Evolutionary conservation across 140 eudicot species (phyloP).

Genomic region (Flaveria floridana): DNA sequence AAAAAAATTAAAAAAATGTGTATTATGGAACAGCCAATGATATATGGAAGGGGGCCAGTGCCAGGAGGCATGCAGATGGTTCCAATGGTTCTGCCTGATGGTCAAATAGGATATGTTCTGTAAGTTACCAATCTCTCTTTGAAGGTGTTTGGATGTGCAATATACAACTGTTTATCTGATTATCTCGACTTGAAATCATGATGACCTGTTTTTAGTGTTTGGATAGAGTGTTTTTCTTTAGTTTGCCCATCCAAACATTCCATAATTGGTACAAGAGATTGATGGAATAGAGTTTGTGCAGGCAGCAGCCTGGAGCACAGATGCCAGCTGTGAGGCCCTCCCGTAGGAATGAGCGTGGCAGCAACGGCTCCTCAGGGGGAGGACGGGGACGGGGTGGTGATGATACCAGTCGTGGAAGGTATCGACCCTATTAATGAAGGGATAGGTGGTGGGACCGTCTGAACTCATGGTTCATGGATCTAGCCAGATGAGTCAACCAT

Average conservation of each 20-base stretch:
- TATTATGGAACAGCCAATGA: slow-evolving; percentile 63
- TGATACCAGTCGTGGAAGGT: slow-evolving; percentile 64
- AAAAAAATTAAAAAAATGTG: neutral
- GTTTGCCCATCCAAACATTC: neutral
- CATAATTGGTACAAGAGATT: neutral
- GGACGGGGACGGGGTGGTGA: slow-evolving; percentile 52
- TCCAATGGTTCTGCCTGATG: slow-evolving; percentile 96
- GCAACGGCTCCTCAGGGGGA: slow-evolving; percentile 65
- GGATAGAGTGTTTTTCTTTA: too few species aligned
- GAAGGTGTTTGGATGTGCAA: neutral
- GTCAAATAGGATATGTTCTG: slow-evolving; percentile 95
- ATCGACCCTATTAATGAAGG: slow-evolving; percentile 59
- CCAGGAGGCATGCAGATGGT: slow-evolving; percentile 99
- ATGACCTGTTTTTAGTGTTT: neutral
- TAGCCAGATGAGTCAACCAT: slow-evolving; percentile 19
- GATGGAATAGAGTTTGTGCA: slow-evolving; percentile 32
- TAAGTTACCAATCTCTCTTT: slow-evolving; percentile 46
- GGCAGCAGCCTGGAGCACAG: slow-evolving; percentile 94
- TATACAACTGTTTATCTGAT: neutral
- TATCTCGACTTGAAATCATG: neutral
- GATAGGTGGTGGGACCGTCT: slow-evolving; percentile 10
- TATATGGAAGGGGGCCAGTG: slow-evolving; percentile 96
- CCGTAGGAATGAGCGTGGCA: slow-evolving; percentile 67
- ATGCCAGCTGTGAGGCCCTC: slow-evolving; percentile 69
- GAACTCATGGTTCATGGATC: slow-evolving; percentile 37